Percentiles rank a stretch among this genome's conserved stretches.
Conservation (phyloP, 78 protist species). For the Dictyostelium purpureum region DNA sequence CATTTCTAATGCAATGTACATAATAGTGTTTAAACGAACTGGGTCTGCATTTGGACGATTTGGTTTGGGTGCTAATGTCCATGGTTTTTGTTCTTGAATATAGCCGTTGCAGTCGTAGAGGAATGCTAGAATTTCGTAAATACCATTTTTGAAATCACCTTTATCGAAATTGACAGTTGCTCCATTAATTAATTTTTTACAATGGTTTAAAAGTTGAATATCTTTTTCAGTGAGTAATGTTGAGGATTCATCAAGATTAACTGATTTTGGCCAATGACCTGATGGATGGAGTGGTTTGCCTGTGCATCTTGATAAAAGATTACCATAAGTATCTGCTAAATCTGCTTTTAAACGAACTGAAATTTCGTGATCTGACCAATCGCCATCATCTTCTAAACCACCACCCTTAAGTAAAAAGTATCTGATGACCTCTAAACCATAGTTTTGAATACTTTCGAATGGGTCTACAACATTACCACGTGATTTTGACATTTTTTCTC, state of each 20-base stretch:
- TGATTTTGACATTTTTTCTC: slow-evolving; percentile 89
- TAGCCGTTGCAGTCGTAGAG: slow-evolving; percentile 18
- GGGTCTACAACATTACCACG: slow-evolving; percentile 89
- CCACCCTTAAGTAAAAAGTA: slow-evolving; percentile 72
- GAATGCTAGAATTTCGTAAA: slow-evolving; percentile 29
- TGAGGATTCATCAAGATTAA: neutral
- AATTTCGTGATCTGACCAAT: slow-evolving; percentile 62
- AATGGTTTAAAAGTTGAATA: neutral
- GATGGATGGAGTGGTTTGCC: slow-evolving; percentile 36
- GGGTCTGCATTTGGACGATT: slow-evolving; percentile 23
- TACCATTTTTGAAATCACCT: slow-evolving; percentile 61
- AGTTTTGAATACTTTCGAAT: slow-evolving; percentile 9
- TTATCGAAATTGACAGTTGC: neutral
- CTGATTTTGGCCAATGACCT: slow-evolving; percentile 11
- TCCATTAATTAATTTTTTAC: neutral
- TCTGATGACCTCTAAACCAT: slow-evolving; percentile 85
- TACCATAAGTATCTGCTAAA: slow-evolving; percentile 81
- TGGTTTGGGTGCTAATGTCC: slow-evolving; percentile 77
- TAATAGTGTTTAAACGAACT: neutral
- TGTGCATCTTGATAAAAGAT: slow-evolving; percentile 61
- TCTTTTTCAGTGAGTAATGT: neutral
- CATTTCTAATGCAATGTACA: slow-evolving; percentile 47
- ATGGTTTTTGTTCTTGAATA: slow-evolving; percentile 36
- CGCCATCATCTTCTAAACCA: slow-evolving; percentile 86
- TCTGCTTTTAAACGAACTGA: slow-evolving; percentile 34